These are phyloP conservation scores for Saccharomycopsis selenospora DNA, from an alignment of 805 yeast genomes.

Conservation along the genomic window DNA sequence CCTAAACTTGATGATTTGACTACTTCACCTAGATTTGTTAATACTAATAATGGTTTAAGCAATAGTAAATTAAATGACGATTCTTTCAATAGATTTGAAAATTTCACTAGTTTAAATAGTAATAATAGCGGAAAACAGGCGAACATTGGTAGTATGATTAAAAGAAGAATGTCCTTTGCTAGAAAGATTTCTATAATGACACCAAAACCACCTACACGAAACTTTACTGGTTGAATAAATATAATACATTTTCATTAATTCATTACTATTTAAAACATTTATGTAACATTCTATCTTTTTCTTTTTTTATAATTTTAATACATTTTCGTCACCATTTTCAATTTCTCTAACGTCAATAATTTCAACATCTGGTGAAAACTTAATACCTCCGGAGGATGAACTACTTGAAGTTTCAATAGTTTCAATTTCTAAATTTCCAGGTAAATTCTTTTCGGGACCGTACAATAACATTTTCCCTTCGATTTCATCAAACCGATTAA, in stretches of 20 bases:
- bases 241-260: too few relatives aligned
- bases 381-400: constrained; percentile 35
- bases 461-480: neutral
- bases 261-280: too few relatives aligned
- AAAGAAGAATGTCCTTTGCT: constrained; percentile 12
- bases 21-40: neutral
- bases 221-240: constrained; percentile 6
- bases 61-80: too few relatives aligned
- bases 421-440: constrained; percentile 37
- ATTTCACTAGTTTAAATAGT: too few relatives aligned
- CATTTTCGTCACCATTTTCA: constrained; percentile 15
- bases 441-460: constrained; percentile 18
- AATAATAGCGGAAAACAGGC: neutral
- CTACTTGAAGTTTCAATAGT: constrained; percentile 51
- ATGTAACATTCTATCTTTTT: neutral
- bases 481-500: constrained; percentile 40
- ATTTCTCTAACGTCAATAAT: constrained; percentile 36
- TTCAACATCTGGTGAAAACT: constrained; percentile 54
- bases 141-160: neutral
- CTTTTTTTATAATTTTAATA: neutral
- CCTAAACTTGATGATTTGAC: constrained; percentile 5
- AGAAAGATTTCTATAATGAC: constrained; percentile 4
- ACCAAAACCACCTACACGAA: constrained; percentile 1
- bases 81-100: neutral
- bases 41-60: neutral